These are phyloP conservation scores for Plasmopara viticola DNA, from an alignment of 352 stramenopile species.

Conservation along the genomic window DNA sequence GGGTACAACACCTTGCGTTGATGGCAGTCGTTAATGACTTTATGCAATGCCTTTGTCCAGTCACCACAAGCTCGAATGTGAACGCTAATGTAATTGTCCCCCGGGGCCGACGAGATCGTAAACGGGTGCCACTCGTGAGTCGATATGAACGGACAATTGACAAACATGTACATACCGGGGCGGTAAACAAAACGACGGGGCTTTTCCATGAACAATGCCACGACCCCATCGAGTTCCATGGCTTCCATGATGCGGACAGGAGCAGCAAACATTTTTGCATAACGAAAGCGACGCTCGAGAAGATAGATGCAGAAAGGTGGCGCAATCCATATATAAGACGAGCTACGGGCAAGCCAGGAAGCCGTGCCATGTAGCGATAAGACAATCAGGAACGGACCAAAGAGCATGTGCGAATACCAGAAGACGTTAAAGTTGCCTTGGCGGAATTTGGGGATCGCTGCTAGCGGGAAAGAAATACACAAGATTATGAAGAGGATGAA, in stretches of 20 bases:
- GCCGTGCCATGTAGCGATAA: conserved; percentile 54
- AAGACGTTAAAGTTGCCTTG: conserved; percentile 77
- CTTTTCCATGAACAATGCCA: conserved; percentile 74
- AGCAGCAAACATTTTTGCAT: conserved; percentile 61
- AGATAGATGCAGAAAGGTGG: conserved; percentile 68
- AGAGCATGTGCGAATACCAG: conserved; percentile 81
- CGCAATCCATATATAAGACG: conserved; percentile 59
- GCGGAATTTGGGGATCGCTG: conserved; percentile 65
- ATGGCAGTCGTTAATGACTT: conserved; percentile 58
- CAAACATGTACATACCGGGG: conserved; percentile 84
- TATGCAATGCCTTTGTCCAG: conserved; percentile 58
- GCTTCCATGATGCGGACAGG: conserved; percentile 64
- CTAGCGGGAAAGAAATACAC: conserved; percentile 57
- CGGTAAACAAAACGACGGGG: conserved; percentile 64
- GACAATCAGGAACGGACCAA: conserved; percentile 60
- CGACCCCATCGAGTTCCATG: conserved; percentile 56
- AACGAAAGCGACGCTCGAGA: conserved; percentile 60
- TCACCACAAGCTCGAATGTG: conserved; percentile 73
- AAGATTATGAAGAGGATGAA: conserved; percentile 64
- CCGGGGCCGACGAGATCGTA: conserved; percentile 83
- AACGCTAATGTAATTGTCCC: conserved; percentile 76
- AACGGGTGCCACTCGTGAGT: conserved; percentile 88
- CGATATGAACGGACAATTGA: conserved; percentile 82
- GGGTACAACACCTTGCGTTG: conserved; percentile 57
- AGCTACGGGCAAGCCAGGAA: conserved; percentile 52